A percentile compares a stretch with the other conserved stretches of the same genome.
Evolutionary conservation across 148 eudicot genomes (phyloP).

Genomic region (Linanthus parryae): DNA sequence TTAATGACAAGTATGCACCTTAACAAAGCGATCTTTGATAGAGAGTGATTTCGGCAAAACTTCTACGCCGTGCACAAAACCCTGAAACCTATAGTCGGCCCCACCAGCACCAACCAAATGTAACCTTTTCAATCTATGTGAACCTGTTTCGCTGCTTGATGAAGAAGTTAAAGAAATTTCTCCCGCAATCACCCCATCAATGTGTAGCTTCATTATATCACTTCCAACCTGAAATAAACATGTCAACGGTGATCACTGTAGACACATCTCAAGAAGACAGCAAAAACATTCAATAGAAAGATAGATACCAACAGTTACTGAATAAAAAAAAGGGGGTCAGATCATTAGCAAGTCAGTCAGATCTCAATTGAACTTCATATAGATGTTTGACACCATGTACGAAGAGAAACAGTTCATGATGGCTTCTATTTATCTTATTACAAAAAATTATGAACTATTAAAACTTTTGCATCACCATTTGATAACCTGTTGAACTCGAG

Average conservation of each 20-base stretch:
- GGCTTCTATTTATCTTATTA: neutral
- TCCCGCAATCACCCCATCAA: constrained; percentile 58
- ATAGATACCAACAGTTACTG: neutral
- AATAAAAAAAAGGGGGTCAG: neutral
- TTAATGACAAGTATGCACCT: constrained; percentile 34
- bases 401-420: neutral
- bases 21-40: constrained; percentile 35
- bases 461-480: neutral
- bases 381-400: neutral
- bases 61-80: constrained; percentile 48
- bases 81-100: constrained; percentile 29
- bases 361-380: neutral
- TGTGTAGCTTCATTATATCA: constrained; percentile 43
- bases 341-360: constrained; percentile 5
- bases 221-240: constrained; percentile 39
- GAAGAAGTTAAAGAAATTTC: constrained; percentile 37
- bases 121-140: constrained; percentile 21
- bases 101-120: constrained; percentile 31
- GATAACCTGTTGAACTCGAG: neutral
- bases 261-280: neutral
- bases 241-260: constrained; percentile 1
- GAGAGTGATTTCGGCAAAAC: constrained; percentile 28
- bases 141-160: constrained; percentile 14
- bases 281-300: neutral
- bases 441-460: no score